Evolutionary conservation across 345 rosid species (phyloP).

Genomic region (Gossypium mustelinum): DNA sequence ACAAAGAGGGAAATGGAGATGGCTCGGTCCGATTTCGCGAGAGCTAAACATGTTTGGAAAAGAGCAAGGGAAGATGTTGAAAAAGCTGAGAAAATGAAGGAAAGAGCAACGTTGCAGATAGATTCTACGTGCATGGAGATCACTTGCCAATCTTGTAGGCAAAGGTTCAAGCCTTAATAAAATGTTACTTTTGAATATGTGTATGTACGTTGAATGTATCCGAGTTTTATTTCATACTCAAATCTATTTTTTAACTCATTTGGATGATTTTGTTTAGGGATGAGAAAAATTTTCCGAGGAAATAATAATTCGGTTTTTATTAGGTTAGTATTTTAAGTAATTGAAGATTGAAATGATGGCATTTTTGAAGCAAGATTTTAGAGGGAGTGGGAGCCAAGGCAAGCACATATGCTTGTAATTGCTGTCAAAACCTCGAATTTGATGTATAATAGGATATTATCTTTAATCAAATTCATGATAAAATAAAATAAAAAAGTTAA

Average conservation of each 20-base stretch:
- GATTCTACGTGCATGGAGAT: conserved; percentile 85
- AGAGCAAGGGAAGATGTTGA: conserved; percentile 81
- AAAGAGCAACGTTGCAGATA: conserved; percentile 54
- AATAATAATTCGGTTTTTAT: background rate
- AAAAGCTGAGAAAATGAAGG: conserved; percentile 76
- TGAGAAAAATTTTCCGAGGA: background rate
- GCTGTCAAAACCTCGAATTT: too few relatives aligned
- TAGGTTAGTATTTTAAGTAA: background rate
- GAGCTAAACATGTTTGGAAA: conserved; percentile 86
- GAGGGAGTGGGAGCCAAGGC: too few relatives aligned
- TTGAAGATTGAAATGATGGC: too few relatives aligned
- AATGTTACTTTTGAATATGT: background rate
- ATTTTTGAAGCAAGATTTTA: too few relatives aligned
- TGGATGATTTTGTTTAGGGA: background rate
- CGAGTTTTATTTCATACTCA: conserved; percentile 14
- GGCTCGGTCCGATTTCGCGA: conserved; percentile 83
- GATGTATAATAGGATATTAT: too few relatives aligned
- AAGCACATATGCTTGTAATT: too few relatives aligned
- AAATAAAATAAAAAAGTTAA: too few relatives aligned
- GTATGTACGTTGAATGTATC: background rate
- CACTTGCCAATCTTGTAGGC: conserved; percentile 97
- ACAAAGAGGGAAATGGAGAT: conserved; percentile 88
- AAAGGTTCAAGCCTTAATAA: conserved; percentile 62
- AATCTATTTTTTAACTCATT: conserved; percentile 16
- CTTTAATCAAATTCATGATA: too few relatives aligned